Evolutionary conservation across 1,284 basidiomycete genomes (phyloP), one percentile per base, ranked within the genome.

Genomic region (Malassezia obtusa): DNA sequence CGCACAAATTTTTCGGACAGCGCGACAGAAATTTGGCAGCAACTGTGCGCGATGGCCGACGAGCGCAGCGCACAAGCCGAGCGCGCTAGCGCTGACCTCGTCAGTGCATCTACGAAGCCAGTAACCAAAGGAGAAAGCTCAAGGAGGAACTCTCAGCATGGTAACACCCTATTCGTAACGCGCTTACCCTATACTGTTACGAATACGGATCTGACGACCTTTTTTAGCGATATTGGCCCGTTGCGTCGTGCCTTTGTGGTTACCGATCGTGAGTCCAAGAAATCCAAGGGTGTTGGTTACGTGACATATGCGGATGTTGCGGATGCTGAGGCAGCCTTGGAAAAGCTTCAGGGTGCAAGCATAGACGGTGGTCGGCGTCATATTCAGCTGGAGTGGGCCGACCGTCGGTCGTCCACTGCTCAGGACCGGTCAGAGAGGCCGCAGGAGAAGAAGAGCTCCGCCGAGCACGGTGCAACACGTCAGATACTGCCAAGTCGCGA

Each of bases 211-310:
- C 78, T 98, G 32, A 81, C 87, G 67, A 90, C 89, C 0, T 81
- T 91, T 45, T 95, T 96, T 78, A 95, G 91, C 14, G 89, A 91
- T 73, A 82, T 95, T 59, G 94, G 90, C 2, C 94, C 92, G 11
- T 84, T 98, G 19, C 82, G 89, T 41, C 85, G 87, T 32, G 92
- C 90, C 0, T 98, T 99, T 71, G 84, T 99, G 1, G 92, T 96
- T 11, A 83, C 84, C 4, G 84, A 88, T 58, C 81, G 80, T 41
- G 83, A 57, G 31, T 83, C 84, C 0, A 85, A 86, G 33, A 80
- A 84, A 26, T 91, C 89, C 4, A 95, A 95, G 74, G 94, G 92
- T 63, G 89, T 96, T n/a, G 92, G 92, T 58, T 98, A 96, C 75
- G 89, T 96, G 57, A 85, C 89, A 0, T 98, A 91, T 76, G 84